Base-by-base conservation (phyloP, 2,329 filamentous ascomycete species). In the Venturia effusa region DNA sequence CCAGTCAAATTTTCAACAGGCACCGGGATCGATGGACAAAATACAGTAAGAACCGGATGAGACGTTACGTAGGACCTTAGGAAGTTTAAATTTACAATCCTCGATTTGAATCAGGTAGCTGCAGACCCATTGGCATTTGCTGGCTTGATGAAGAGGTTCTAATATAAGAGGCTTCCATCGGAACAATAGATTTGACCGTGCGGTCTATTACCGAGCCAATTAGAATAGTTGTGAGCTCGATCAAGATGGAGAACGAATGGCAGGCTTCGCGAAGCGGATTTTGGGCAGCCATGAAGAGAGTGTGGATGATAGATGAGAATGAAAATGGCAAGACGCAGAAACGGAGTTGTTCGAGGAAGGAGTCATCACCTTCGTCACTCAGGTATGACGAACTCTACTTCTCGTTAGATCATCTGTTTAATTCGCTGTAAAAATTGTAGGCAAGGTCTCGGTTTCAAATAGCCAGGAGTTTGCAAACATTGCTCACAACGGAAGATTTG, bases 131-230 rank as follows among this genome's bases (percentile, higher is more conserved):
- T 6, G 11, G 34, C 34, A 37, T 37, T 37, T 37, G 5, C 34
- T 37, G 34, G 11, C 34, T 37, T 37, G 5, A 6, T 37, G 34
- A 37, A 11, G 5, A 19, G 71, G 71, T 10, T 74, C 71, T 48
- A 72, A 73, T 48, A 69, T 72, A 34, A 67, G 70, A 11, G 72
- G 72, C 2, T 74, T 66, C 59, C 72, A 73, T 30, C 66, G 67
- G 5, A 67, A 68, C 27, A 73, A 69, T 0, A 69, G 69, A 4
- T 67, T 71, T 1, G 70, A 72, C 30, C 68, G 70, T 0, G 66
- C 69, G 3, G 71, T 71, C 5, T 64, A 62, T 5, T 71, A 68
- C 1, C 68, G 68, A 8, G 19, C 37, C 8, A 37, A 37, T 22
- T 60, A 60, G n/a, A 60, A 60, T n/a, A 40, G 41, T 32, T 37